phyloP scores from a whole-genome alignment of 371 early-diverging fungal genomes.

The Mortierella sp. region DNA sequence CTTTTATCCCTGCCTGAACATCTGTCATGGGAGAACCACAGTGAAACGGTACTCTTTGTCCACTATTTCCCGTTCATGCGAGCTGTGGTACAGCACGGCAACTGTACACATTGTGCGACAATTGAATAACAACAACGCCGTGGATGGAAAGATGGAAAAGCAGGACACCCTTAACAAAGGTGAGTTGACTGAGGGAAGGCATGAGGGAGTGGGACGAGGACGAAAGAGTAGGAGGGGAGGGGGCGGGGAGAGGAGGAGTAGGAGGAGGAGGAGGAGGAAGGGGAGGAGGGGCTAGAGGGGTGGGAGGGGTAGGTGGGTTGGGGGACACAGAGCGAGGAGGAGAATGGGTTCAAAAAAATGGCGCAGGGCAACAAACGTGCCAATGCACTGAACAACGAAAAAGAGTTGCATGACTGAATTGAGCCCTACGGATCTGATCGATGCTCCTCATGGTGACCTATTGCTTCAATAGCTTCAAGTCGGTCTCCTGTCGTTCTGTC shows the following conservation, averaged over 20 bases:
- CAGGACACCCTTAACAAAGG: no score
- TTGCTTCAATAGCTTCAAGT: no score
- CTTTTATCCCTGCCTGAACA: background rate
- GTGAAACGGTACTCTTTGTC: no score
- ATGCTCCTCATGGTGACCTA: no score
- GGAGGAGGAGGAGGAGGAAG: no score
- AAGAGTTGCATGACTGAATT: slow-evolving; percentile 3
- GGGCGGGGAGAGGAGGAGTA: background rate
- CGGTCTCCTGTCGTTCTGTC: no score
- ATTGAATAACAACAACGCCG: slow-evolving; percentile 4
- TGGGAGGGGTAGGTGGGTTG: no score
- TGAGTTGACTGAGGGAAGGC: background rate
- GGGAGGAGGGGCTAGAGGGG: background rate
- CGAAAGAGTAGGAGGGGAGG: no score
- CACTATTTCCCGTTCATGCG: slow-evolving; percentile 6
- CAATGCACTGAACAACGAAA: slow-evolving; percentile 9
- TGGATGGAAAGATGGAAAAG: background rate
- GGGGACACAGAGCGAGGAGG: no score
- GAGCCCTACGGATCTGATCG: no score
- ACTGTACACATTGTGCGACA: slow-evolving; percentile 3
- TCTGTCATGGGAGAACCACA: background rate
- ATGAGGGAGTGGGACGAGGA: slow-evolving; percentile 4
- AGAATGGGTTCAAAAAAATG: slow-evolving; percentile 1
- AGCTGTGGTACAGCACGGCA: no score
- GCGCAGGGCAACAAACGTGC: slow-evolving; percentile 14